Base-by-base conservation (phyloP, 805 yeast genomes). In the Candida wancherniae region DNA sequence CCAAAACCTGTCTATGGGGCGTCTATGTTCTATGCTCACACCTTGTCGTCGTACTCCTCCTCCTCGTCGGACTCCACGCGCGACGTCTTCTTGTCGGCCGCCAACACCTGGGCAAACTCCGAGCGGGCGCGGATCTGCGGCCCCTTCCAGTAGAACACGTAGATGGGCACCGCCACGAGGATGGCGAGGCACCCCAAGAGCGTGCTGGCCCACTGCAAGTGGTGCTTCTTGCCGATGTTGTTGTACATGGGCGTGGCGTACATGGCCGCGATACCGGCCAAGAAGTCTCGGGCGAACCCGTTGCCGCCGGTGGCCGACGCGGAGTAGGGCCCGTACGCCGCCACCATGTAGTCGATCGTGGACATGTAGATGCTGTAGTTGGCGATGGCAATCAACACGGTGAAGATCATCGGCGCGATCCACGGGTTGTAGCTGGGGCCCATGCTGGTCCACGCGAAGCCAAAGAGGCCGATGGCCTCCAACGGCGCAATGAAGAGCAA, bases 291-390 rank as follows among this genome's bases (percentile, higher is more conserved):
- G 10, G 68, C 60, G 37, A 60, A 61, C 5, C 67, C 69, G 34
- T 63, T 63, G 19, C 68, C 68, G 6, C 68, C 68, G 4, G 68
- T 61, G 6, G 69, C 68, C 10, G 67, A 61, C 1, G 69, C 66
- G 18, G 68, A 58, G 42, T 60, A 63, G 3, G 61, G 63, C 7
- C 67, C 67, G 36, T 63, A 63, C 5, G 66, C 61, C 4, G 63
- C 60, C 11, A 61, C 55, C 68, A 63, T 63, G 34, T 62, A 63
- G 46, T 63, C 68, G 27, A 63, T 61, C 11, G 69, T 63, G n/a
- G 67, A 52, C 68, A 61, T 61, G 46, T 63, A 63, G 33, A 63
- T 63, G 25, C 62, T 47, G 45, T 40, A 63, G 39, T 63, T 63
- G 5, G 69, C 69, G 26, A 61, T 52, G 15, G 61, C 69, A 31